These are phyloP conservation scores for Cucurbita moschata DNA, from an alignment of 306 rosid species.

Conservation along the genomic window DNA sequence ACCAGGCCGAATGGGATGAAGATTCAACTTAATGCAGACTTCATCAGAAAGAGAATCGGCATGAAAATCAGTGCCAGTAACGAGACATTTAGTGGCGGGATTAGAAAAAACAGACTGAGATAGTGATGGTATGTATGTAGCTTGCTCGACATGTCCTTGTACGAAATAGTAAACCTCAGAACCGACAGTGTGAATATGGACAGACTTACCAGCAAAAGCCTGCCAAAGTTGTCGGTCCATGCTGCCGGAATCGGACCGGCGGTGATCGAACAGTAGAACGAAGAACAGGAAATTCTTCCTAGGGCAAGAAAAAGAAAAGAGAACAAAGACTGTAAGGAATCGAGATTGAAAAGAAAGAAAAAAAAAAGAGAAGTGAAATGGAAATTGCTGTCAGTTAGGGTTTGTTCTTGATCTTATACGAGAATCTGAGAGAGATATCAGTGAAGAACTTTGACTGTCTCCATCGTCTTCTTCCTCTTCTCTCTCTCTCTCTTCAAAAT, in stretches of 20 bases:
- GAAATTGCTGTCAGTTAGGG: slow-evolving; percentile 3
- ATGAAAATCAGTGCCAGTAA: slow-evolving; percentile 19
- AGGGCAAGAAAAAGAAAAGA: neutral
- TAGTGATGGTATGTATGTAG: slow-evolving; percentile 22
- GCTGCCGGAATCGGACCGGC: neutral
- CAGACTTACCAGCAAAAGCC: slow-evolving; percentile 40
- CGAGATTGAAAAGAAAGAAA: neutral
- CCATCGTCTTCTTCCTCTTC: neutral
- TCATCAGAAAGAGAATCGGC: slow-evolving; percentile 53
- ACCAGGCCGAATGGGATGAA: slow-evolving; percentile 19
- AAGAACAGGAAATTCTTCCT: slow-evolving; percentile 1
- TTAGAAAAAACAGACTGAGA: slow-evolving; percentile 14
- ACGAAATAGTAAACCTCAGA: slow-evolving; percentile 81
- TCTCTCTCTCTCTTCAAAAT: neutral
- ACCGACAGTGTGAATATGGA: slow-evolving; percentile 28
- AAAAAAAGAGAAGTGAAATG: neutral
- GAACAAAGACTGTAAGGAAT: neutral
- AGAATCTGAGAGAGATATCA: neutral
- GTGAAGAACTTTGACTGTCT: neutral
- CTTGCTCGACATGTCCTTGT: slow-evolving; percentile 59
- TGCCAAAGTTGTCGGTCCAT: slow-evolving; percentile 43
- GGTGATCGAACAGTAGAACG: slow-evolving; percentile 3
- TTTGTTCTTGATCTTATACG: neutral
- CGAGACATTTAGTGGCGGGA: slow-evolving; percentile 26
- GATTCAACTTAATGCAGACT: slow-evolving; percentile 39